Evolutionary conservation across 2,329 filamentous ascomycete species (phyloP), one percentile per base, ranked within the genome.

Genomic region (Leptographium lundbergii): DNA sequence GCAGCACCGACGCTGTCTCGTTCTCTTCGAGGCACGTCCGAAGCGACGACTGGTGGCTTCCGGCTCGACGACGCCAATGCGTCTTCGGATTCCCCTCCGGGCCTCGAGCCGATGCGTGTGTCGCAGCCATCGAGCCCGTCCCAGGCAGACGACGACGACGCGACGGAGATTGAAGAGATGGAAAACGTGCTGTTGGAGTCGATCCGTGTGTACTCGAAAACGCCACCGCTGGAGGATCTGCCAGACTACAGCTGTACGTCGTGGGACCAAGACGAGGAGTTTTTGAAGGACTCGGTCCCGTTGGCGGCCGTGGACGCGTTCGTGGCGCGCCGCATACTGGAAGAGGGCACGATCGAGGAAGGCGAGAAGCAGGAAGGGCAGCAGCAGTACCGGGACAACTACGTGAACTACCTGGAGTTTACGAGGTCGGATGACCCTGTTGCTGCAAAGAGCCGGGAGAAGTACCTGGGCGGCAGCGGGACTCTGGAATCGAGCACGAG

Each of bases 361-460:
- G 64, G 66, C 0, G 71, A 75, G 39, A 75, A 81, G 61, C 67
- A 70, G 0, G 67, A 69, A 7, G 66, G 69, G 42, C 74, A 72
- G 55, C 67, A 73, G 47, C 63, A 68, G 2, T 83, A 83, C 61
- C 68, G 71, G 0, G 69, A 69, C 1, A 78, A 75, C 10, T 84
- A 83, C 61, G 69, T 74, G 45, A 66, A 67, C 1, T 84, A 84
- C 61, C 71, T 83, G 4, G 70, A 77, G 10, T 84, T 81, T 60
- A 83, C 81, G 9, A 69, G 75, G 61, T 83, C 81, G 1, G 74
- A 75, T 60, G 80, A 83, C 54, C 77, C 79, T 2, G 72, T 75
- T 10, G 80, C 81, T 1, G 67, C 77, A 19, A 81, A 79, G 65
- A 81, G 77, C 61, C 74, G 80, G 27, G 78, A 81, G 11, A 81